Evolutionary conservation across 108 stramenopile species (phyloP), one percentile per base, ranked within the genome.

Genomic region (Nitzschia palea): DNA sequence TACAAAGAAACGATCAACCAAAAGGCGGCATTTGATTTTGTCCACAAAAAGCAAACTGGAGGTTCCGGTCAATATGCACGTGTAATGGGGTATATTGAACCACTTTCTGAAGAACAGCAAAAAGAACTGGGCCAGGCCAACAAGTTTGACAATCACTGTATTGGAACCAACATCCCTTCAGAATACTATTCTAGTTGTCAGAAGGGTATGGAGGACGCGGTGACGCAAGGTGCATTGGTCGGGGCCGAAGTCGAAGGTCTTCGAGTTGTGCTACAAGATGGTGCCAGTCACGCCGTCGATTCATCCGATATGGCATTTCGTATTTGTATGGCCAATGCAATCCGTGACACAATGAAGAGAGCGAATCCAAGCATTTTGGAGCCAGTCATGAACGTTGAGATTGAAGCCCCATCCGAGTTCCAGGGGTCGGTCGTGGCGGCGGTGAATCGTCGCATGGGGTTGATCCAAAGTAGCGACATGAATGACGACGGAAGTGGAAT

Each of bases 21-120:
- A 23, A 83, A 79, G 56, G 83, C 71, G 20, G 64, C 82, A 40
- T 99, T 98, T 79, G 95, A 60, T 34, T 97, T 91, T 82, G 76
- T 98, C 30, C 99, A 99, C 91, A 99, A 99, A 87, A 99, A 99
- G 67, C 99, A 99, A 82, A 91, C 96, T 10, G 99, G 99, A 59
- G 99, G 99, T 48, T 54, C 92, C 29, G 99, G 99, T 36, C 99
- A 99, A 77, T 99, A 94, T 67, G 99, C 97, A 25, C 81, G 93
- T 44, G 97, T 99, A 10, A 85, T 95, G 51, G 99, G 99, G 30
- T 97, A 89, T 77, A 83, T 99, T 53, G 98, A 99, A 64, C 97
- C 97, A 1, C 72, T 97, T 37, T 72, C 86, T n/a, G 90, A 89
- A 50, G 92, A 94, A 43, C 92, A 91, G 36, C 77, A 84, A 23